Base-by-base conservation (phyloP, 2,329 filamentous ascomycete species). In the Fusarium buharicum region DNA sequence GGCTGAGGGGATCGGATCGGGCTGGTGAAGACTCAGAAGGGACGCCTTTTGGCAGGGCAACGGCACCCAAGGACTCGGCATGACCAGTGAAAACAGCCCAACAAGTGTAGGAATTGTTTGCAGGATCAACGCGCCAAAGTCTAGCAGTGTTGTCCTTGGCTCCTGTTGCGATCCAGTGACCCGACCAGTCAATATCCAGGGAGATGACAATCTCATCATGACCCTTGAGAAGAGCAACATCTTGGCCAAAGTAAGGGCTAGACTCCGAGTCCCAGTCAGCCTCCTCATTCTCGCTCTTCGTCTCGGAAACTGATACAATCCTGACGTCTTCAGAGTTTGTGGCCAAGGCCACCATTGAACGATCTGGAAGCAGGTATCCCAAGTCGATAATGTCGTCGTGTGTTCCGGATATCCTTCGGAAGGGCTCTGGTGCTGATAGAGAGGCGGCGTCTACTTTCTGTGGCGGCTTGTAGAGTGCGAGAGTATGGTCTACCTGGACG, bases 341-440 rank as follows among this genome's bases (percentile, higher is more conserved):
- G 7, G 94, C 95, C 22, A 99, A 80, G 6, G 95, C 96, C 60
- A 99, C 83, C 47, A 96, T 79, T 3, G 92, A 94, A 54, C 86
- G 87, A 69, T 96, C 89, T 0, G 88, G 86, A 2, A 95, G 86
- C 50, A 98, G 82, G 70, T 95, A 97, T 27, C 90, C 91, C 30
- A 99, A 80, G 73, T 99, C 96, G 67, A 99, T 97, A 48, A 99
- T 93, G 75, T 99, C 95, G 74, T 99, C 96, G 75, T 98, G 93
- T 7, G 95, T 97, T 49, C 95, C 96, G 5, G 94, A 97, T 66
- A 99, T 96, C 39, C 92, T 86, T 66, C 91, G 87, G 39, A 91
- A 83, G 1, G 78, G 90, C 72, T 76, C 79, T 69, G 73, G 82
- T 63, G 70, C 71, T 55, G 77, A 71, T 58, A 77, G 72, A 38